Percentiles rank a stretch among this genome's conserved stretches.
Conservation (phyloP, 768 basidiomycete species). For the Mrakia frigida region DNA sequence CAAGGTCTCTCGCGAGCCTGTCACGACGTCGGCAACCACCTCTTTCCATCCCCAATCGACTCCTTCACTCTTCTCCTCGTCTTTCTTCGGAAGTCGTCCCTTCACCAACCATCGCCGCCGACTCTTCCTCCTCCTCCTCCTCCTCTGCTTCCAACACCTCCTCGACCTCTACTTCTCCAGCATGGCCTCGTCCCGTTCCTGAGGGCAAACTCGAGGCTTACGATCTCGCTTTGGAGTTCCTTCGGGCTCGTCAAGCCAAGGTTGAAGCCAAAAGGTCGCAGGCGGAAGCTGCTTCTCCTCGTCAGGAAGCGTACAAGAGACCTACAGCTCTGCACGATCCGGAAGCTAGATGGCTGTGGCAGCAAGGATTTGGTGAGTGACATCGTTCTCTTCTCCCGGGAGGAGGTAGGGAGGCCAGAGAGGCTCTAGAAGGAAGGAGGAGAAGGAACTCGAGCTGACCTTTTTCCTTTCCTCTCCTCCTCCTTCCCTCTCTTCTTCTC, state of each 20-base stretch:
- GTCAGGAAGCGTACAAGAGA: conserved; percentile 52
- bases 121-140: conserved; percentile 46
- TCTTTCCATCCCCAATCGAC: conserved; percentile 35
- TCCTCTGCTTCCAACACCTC: conserved; percentile 35
- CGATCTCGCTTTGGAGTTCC: conserved; percentile 72
- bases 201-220: conserved; percentile 50
- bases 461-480: conserved; percentile 3
- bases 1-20: background rate
- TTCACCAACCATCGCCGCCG: conserved; percentile 39
- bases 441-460: conserved; percentile 29
- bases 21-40: background rate
- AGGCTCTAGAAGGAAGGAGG: too few species aligned
- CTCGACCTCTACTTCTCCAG: conserved; percentile 20
- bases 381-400: background rate
- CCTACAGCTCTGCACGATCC: conserved; percentile 83
- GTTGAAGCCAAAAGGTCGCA: conserved; percentile 36
- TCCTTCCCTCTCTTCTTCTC: conserved; percentile 29
- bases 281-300: conserved; percentile 50
- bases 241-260: conserved; percentile 44
- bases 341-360: conserved; percentile 67
- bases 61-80: conserved; percentile 48
- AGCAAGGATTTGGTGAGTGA: conserved; percentile 68
- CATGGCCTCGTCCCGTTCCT: conserved; percentile 38
- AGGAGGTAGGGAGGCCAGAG: background rate
- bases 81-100: conserved; percentile 45